Evolutionary conservation across 192 early-diverging fungal genomes (phyloP).

Genomic region (Coemansia sp.): DNA sequence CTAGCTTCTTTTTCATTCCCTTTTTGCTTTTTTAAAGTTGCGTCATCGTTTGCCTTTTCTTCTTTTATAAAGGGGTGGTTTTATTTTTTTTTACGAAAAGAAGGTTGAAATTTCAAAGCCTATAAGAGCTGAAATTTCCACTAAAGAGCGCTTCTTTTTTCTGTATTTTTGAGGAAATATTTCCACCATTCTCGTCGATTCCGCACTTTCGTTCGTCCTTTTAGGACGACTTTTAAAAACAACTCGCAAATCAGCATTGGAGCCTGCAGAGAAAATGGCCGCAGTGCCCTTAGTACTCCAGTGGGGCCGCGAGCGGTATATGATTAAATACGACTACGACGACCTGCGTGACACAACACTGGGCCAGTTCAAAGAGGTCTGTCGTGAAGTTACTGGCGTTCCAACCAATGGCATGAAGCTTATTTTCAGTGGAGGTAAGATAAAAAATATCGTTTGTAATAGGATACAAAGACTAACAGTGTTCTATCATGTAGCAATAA

Average conservation of each 20-base stretch:
- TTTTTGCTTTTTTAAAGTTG: too few relatives aligned
- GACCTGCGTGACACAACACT: constrained; percentile 61
- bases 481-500: constrained; percentile 48
- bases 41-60: not conserved
- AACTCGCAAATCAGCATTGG: not conserved
- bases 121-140: too few relatives aligned
- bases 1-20: too few relatives aligned
- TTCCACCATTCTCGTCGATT: constrained; percentile 39
- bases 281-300: constrained; percentile 49
- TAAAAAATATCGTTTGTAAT: too few relatives aligned
- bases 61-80: too few relatives aligned
- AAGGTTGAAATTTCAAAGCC: too few relatives aligned
- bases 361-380: constrained; percentile 69
- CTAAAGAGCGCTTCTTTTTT: not conserved
- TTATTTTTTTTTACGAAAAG: not conserved
- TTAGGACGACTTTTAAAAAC: constrained; percentile 22
- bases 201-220: constrained; percentile 32
- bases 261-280: constrained; percentile 36
- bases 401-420: constrained; percentile 75
- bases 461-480: not conserved
- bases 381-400: constrained; percentile 71
- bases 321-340: constrained; percentile 48
- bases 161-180: constrained; percentile 1
- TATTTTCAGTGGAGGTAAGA: constrained; percentile 68
- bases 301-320: constrained; percentile 52